Percentiles rank a stretch among this genome's conserved stretches.
phyloP scores from a whole-genome alignment of 2,329 filamentous ascomycete species.

The Apiospora kogelbergensis region DNA sequence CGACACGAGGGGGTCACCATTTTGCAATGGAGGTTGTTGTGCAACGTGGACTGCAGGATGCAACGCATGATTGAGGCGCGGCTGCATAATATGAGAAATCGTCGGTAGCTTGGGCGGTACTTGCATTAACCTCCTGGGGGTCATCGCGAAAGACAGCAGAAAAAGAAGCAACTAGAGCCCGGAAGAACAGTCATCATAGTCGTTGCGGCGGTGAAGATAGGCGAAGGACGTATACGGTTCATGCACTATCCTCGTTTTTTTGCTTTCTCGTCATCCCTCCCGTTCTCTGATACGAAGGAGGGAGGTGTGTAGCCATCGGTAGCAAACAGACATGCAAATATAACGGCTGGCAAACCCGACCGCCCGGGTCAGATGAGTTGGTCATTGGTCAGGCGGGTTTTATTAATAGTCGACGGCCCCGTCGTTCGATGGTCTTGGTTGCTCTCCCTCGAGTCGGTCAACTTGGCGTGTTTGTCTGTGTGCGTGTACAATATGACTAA shows the following conservation, averaged over 20 bases:
- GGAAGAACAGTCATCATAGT: neutral
- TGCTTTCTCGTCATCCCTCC: neutral
- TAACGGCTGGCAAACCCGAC: neutral
- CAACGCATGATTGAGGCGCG: neutral
- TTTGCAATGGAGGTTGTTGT: neutral
- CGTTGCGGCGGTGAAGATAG: neutral
- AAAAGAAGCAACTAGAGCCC: neutral
- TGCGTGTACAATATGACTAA: neutral
- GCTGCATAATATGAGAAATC: neutral
- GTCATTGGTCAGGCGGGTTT: neutral
- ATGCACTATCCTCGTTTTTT: neutral
- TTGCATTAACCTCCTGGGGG: neutral
- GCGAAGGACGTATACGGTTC: neutral
- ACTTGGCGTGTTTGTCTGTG: neutral
- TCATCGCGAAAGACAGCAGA: neutral
- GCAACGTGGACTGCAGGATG: conserved; percentile 2
- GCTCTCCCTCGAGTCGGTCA: neutral
- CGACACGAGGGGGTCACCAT: neutral
- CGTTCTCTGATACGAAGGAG: neutral
- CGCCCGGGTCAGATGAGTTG: neutral
- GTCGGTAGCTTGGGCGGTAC: neutral
- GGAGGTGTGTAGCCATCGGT: neutral
- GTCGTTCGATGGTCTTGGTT: neutral
- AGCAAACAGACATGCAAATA: conserved; percentile 2
- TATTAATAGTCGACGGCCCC: neutral